These are phyloP conservation scores for Monosporascus sp. DNA, from an alignment of 2,329 filamentous ascomycete species.

Conservation along the genomic window DNA sequence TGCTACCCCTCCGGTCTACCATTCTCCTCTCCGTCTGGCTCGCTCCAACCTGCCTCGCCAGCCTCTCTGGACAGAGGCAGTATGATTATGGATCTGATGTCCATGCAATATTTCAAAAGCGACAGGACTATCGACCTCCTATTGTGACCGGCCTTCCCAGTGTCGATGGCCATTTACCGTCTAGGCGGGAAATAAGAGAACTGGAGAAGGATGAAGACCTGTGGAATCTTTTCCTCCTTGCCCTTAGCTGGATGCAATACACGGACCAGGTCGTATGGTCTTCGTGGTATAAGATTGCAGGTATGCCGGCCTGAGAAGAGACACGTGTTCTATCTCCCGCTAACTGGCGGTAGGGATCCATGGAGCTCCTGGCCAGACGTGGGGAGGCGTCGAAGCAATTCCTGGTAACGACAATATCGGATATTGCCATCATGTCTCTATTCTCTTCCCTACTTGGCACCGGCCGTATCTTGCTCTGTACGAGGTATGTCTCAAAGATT, in stretches of 20 bases:
- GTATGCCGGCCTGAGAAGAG: constrained; percentile 33
- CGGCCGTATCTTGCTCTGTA: constrained; percentile 66
- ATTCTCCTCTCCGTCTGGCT: constrained; percentile 4
- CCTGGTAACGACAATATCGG: constrained; percentile 52
- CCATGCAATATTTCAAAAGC: constrained; percentile 31
- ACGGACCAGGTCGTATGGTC: constrained; percentile 56
- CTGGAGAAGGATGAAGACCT: constrained; percentile 58
- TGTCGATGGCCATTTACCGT: constrained; percentile 34
- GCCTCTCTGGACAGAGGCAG: constrained; percentile 7
- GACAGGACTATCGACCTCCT: constrained; percentile 27
- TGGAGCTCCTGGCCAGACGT: constrained; percentile 60
- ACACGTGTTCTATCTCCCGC: constrained; percentile 1
- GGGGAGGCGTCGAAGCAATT: constrained; percentile 45
- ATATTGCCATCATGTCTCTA: constrained; percentile 72
- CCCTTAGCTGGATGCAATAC: constrained; percentile 65
- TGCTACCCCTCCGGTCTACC: constrained; percentile 4
- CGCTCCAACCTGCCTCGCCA: constrained; percentile 2
- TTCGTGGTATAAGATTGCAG: constrained; percentile 75
- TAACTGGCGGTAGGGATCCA: constrained; percentile 59
- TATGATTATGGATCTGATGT: constrained; percentile 50
- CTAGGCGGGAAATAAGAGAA: constrained; percentile 62
- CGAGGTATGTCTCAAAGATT: constrained; percentile 35
- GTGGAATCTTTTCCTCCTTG: constrained; percentile 74
- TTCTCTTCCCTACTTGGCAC: constrained; percentile 78
- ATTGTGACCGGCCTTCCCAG: constrained; percentile 38